Conservation (phyloP, 441 rosid species). For the Theobroma grandiflorum region DNA sequence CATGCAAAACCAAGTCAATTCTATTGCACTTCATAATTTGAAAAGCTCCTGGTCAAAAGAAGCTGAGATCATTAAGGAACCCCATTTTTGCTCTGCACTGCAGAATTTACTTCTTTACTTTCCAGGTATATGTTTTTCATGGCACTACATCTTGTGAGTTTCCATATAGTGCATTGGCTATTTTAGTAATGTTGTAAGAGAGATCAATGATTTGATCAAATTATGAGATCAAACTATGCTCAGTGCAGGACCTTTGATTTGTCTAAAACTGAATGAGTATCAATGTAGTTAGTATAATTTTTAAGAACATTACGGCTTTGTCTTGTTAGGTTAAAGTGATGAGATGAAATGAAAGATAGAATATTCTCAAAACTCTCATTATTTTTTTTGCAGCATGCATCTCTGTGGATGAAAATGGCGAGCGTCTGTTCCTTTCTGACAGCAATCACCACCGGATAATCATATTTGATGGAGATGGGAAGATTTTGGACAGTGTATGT, state of each 20-base stretch:
- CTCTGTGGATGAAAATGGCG: conserved; percentile 73
- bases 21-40: conserved; percentile 39
- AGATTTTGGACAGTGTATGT: conserved; percentile 87
- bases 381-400: conserved; percentile 65
- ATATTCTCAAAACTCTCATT: conserved; percentile 32
- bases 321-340: conserved; percentile 20
- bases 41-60: conserved; percentile 73
- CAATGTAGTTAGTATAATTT: conserved; percentile 2
- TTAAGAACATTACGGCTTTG: not conserved
- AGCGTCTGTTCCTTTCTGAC: conserved; percentile 85
- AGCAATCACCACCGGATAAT: conserved; percentile 95
- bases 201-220: conserved; percentile 1
- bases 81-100: conserved; percentile 53
- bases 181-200: not conserved
- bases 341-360: conserved; percentile 1
- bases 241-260: conserved; percentile 5
- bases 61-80: conserved; percentile 63
- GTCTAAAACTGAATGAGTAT: conserved; percentile 2
- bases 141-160: conserved; percentile 31
- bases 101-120: conserved; percentile 75
- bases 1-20: conserved; percentile 45
- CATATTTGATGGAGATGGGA: conserved; percentile 62
- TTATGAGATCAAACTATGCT: conserved; percentile 4
- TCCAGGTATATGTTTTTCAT: conserved; percentile 65
- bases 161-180: conserved; percentile 15